Conservation (phyloP, 148 eudicot species). For the Talinum fruticosum region DNA sequence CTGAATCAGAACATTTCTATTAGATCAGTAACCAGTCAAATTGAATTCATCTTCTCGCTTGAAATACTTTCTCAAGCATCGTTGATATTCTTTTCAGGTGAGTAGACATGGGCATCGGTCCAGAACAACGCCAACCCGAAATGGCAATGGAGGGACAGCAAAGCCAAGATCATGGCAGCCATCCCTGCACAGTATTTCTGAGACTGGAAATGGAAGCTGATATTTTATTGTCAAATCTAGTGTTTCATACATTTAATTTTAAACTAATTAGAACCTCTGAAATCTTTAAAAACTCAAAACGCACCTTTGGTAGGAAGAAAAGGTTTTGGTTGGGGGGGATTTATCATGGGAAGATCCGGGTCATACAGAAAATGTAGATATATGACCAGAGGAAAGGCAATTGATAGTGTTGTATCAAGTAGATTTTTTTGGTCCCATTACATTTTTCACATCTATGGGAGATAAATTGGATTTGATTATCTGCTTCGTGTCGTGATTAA, state of each 20-base stretch:
- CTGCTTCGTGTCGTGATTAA: slow-evolving; percentile 4
- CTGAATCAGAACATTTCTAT: not conserved
- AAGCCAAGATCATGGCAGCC: slow-evolving; percentile 88
- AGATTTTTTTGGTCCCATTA: slow-evolving; percentile 21
- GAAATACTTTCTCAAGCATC: not conserved
- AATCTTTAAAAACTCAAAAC: slow-evolving; percentile 4
- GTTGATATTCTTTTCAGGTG: slow-evolving; percentile 40
- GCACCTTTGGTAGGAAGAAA: slow-evolving; percentile 1
- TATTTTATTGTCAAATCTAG: not conserved
- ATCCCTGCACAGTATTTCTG: slow-evolving; percentile 75
- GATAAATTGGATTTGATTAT: slow-evolving; percentile 9
- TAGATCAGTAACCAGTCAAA: not conserved
- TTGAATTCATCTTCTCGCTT: not conserved
- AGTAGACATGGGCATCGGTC: slow-evolving; percentile 48
- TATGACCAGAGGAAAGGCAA: slow-evolving; percentile 28
- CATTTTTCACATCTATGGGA: slow-evolving; percentile 29
- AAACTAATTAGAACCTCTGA: slow-evolving; percentile 4
- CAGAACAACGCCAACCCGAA: slow-evolving; percentile 38
- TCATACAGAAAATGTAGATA: slow-evolving; percentile 35
- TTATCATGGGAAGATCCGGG: slow-evolving; percentile 18
- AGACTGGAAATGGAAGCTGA: slow-evolving; percentile 69
- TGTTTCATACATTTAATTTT: slow-evolving; percentile 14
- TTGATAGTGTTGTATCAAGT: slow-evolving; percentile 33
- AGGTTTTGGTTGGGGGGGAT: not conserved
- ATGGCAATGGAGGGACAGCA: slow-evolving; percentile 39